Evolutionary conservation across 1,139 yeast species (phyloP), one percentile per base, ranked within the genome.

Genomic region (Blastobotrys malaysiensis): DNA sequence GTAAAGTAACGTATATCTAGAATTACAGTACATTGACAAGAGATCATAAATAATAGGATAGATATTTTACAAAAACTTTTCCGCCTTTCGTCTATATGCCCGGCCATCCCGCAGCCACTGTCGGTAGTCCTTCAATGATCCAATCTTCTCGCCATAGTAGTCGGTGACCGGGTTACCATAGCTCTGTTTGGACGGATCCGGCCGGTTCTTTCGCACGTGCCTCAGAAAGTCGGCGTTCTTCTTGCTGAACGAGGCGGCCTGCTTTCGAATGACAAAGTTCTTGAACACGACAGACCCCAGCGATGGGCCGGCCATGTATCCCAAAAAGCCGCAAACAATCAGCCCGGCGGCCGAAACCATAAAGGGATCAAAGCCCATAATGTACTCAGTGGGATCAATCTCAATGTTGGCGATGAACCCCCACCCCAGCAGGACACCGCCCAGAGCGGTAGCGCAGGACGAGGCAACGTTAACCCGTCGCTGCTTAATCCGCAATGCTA

Each of bases 71-170:
- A 89, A 76, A 67, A 89, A 90, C 66, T 86, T 93, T 70, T 82
- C 82, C 19, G 91, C 79, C 76, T 89, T 90, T 75, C 95, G 84
- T 67, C 84, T 82, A 75, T 86, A 93, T 24, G 96, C 93, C 67
- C 88, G 86, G 65, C 97, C 88, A 70, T 93, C 98, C 66, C 98
- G 82, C 64, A 93, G 79, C 99, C 99, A 93, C 69, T 88, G 95
- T 72, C 90, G 86, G 73, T 93, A 93, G 62, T 84, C 93, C 64
- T 83, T 81, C 68, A 91, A 73, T 47, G 95, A 86, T 56, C 90
- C 89, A 59, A 93, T 91, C 72, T 88, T 88, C 73, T 93, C 99
- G 36, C 99, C 99, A 68, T 93, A 93, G 73, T 90, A 95, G 70
- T 93, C 99, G 18, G 98, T 97, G 46, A 93, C 96, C 9, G 98